Percentiles rank a stretch among this genome's conserved stretches.
Evolutionary conservation across 306 rosid species (phyloP).

Genomic region (cucumber (Cucumis sativus)): DNA sequence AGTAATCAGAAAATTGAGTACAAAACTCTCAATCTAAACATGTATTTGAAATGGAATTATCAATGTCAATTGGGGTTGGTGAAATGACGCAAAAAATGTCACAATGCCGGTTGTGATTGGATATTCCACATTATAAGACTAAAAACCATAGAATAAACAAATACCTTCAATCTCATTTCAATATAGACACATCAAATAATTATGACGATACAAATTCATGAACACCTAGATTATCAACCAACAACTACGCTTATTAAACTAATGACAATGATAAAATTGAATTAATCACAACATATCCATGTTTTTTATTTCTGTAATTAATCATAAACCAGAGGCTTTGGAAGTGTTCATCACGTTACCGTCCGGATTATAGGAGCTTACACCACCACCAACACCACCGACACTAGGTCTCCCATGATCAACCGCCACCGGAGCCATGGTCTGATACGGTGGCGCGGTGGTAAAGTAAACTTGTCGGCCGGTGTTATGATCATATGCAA

Average conservation of each 20-base stretch:
- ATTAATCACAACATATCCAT: neutral
- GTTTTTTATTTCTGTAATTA: neutral
- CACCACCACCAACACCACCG: neutral
- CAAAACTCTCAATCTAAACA: no score
- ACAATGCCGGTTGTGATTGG: no score
- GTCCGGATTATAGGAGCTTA: slow-evolving; percentile 22
- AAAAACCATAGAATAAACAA: neutral
- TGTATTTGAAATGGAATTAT: neutral
- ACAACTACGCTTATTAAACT: neutral
- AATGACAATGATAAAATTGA: neutral
- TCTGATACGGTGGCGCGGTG: slow-evolving; percentile 23
- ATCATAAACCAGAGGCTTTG: slow-evolving; percentile 23
- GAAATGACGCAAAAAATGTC: neutral
- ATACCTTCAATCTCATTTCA: neutral
- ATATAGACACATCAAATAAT: slow-evolving; percentile 1
- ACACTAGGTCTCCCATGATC: slow-evolving; percentile 25
- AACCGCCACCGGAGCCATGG: slow-evolving; percentile 18
- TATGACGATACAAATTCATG: neutral
- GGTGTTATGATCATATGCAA: slow-evolving; percentile 23
- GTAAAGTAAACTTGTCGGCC: slow-evolving; percentile 46
- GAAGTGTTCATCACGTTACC: slow-evolving; percentile 30
- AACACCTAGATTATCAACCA: neutral
- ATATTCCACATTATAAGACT: no score
- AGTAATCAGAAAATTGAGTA: no score
- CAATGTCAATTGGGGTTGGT: neutral